phyloP scores from a whole-genome alignment of 23 red algal species.

The Gracilaria domingensis region DNA sequence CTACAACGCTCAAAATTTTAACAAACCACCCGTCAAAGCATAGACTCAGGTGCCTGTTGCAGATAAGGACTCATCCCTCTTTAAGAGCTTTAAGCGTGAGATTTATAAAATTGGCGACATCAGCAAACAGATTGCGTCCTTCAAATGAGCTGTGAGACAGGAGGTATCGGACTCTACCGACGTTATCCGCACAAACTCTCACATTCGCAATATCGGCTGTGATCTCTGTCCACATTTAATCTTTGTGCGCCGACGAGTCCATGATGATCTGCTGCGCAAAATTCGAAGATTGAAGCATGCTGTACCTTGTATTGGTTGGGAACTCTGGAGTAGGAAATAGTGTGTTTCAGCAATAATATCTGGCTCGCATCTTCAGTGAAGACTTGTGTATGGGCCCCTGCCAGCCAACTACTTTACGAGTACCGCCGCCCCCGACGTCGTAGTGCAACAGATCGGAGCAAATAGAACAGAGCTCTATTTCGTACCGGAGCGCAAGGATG shows the following conservation, averaged over 20 bases:
- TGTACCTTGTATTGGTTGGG: not conserved
- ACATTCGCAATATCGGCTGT: not conserved
- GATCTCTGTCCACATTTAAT: constrained; percentile 13
- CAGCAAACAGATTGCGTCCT: not conserved
- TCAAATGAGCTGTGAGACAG: not conserved
- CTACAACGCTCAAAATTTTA: too few relatives aligned
- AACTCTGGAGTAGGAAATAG: not conserved
- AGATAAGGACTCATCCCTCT: not conserved
- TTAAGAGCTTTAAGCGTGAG: not conserved
- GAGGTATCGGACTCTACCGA: not conserved
- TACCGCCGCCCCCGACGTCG: not conserved
- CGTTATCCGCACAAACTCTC: not conserved
- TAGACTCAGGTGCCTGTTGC: not conserved
- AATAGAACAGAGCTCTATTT: not conserved
- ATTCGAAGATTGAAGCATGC: not conserved
- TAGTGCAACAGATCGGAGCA: not conserved
- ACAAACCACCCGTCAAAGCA: not conserved
- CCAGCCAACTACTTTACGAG: not conserved
- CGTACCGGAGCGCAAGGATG: not conserved
- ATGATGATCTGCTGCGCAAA: not conserved
- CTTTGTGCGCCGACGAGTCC: constrained; percentile 4
- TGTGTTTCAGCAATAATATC: not conserved
- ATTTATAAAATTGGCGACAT: not conserved
- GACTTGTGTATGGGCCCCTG: not conserved
- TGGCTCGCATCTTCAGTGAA: constrained; percentile 9